These are phyloP conservation scores for Colletotrichum spaethianum DNA, from an alignment of 2,329 filamentous ascomycete species.

Conservation along the genomic window DNA sequence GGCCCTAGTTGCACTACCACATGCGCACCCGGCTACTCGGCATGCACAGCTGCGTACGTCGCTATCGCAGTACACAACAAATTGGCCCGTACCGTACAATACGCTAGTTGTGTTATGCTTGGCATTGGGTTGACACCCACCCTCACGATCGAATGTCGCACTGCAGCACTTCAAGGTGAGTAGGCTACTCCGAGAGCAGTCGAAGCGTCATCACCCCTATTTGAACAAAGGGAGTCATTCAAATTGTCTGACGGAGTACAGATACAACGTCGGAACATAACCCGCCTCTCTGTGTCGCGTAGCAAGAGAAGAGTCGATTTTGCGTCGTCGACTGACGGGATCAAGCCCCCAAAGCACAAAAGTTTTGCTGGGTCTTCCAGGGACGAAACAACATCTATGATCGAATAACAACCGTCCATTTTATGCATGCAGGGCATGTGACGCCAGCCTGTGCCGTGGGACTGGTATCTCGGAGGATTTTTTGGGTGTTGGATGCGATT, in stretches of 20 bases:
- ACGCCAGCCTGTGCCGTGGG: not conserved
- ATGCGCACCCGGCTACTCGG: not conserved
- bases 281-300: too few relatives aligned
- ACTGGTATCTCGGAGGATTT: not conserved
- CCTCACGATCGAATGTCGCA: not conserved
- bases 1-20: not conserved
- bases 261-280: too few relatives aligned
- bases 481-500: not conserved
- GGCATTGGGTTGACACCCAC: not conserved
- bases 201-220: too few relatives aligned
- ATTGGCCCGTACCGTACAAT: not conserved
- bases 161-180: not conserved
- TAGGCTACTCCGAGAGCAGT: too few relatives aligned
- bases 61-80: not conserved
- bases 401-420: not conserved
- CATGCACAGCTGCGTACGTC: not conserved
- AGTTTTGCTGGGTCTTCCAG: too few relatives aligned
- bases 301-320: not conserved
- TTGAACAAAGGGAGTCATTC: too few relatives aligned
- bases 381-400: not conserved
- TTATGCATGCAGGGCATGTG: not conserved
- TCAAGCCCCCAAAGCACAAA: not conserved
- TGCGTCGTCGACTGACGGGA: not conserved
- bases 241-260: too few relatives aligned
- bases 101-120: not conserved